These are phyloP conservation scores for Globisporangium camurandrum DNA, from an alignment of 352 stramenopile species.

Conservation along the genomic window DNA sequence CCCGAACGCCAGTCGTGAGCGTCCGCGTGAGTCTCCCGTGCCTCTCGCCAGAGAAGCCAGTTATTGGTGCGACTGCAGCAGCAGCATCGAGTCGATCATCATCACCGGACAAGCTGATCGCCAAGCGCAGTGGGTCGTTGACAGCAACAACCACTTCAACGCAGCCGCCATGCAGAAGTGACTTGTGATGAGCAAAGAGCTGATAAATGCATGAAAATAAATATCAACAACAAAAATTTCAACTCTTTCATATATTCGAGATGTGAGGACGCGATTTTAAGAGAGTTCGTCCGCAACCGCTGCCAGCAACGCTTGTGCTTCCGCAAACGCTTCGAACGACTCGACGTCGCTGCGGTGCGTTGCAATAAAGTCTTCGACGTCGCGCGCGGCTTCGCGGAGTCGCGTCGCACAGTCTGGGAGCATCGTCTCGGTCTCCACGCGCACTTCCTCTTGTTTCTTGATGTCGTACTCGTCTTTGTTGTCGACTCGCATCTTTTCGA, in stretches of 20 bases:
- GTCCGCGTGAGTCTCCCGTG: constrained; percentile 42
- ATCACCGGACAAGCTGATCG: constrained; percentile 29
- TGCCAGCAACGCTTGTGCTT: constrained; percentile 44
- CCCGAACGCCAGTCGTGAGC: constrained; percentile 1
- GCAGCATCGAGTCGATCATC: constrained; percentile 17
- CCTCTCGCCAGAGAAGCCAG: constrained; percentile 49
- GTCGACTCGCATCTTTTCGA: constrained; percentile 58
- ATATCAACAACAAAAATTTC: too few species aligned
- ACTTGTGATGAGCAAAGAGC: too few species aligned
- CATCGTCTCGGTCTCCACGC: constrained; percentile 78
- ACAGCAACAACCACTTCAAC: too few species aligned
- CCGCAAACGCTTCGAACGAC: constrained; percentile 24
- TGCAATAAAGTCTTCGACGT: constrained; percentile 45
- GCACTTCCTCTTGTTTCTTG: constrained; percentile 75
- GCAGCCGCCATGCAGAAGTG: too few species aligned
- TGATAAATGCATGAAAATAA: too few species aligned
- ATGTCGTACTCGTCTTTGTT: constrained; percentile 63
- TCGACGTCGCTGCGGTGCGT: constrained; percentile 31
- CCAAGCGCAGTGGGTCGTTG: too few species aligned
- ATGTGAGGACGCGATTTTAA: too few species aligned
- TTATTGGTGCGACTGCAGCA: too few species aligned
- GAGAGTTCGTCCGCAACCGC: constrained; percentile 25
- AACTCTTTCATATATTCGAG: too few species aligned
- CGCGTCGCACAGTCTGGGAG: constrained; percentile 68
- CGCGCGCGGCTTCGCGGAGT: constrained; percentile 44